Evolutionary conservation across 129 eudicot genomes (phyloP).

Genomic region (Artemisia annua): DNA sequence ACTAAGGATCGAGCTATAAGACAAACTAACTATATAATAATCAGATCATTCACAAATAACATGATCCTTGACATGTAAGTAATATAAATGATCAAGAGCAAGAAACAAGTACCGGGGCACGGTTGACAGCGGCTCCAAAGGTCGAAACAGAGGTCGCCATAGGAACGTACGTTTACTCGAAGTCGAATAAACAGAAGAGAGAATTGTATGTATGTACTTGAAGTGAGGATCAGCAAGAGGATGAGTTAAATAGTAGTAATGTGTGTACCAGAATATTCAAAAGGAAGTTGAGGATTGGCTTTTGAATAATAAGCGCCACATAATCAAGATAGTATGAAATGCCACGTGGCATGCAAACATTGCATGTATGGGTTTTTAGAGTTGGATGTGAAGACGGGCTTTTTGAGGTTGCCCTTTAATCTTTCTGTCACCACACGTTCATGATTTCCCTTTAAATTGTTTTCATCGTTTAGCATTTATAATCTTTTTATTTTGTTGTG

Average conservation of each 20-base stretch:
- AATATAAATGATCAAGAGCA: background rate
- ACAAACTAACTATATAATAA: too few relatives aligned
- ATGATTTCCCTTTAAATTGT: conserved; percentile 12
- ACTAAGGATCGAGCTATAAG: too few relatives aligned
- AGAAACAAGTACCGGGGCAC: conserved; percentile 26
- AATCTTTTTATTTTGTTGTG: background rate
- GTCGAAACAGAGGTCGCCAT: conserved; percentile 41
- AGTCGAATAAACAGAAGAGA: conserved; percentile 4
- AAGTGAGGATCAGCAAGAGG: conserved; percentile 69
- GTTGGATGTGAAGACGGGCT: conserved; percentile 22
- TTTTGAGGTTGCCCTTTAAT: conserved; percentile 32
- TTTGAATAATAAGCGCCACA: conserved; percentile 36
- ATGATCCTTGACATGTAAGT: background rate
- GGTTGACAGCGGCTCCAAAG: conserved; percentile 39
- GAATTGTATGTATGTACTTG: conserved; percentile 37
- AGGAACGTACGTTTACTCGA: background rate
- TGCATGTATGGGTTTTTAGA: conserved; percentile 11
- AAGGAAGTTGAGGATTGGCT: conserved; percentile 34
- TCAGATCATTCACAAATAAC: too few relatives aligned
- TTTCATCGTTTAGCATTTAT: conserved; percentile 2
- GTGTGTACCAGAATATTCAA: conserved; percentile 30
- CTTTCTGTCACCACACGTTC: conserved; percentile 28
- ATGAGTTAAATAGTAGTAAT: conserved; percentile 39
- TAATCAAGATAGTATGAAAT: conserved; percentile 25
- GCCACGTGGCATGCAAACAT: conserved; percentile 35